Percentiles rank a stretch among this genome's conserved stretches.
These are phyloP conservation scores for Monosporascus ibericus DNA, from an alignment of 2,329 filamentous ascomycete species.

Conservation along the genomic window DNA sequence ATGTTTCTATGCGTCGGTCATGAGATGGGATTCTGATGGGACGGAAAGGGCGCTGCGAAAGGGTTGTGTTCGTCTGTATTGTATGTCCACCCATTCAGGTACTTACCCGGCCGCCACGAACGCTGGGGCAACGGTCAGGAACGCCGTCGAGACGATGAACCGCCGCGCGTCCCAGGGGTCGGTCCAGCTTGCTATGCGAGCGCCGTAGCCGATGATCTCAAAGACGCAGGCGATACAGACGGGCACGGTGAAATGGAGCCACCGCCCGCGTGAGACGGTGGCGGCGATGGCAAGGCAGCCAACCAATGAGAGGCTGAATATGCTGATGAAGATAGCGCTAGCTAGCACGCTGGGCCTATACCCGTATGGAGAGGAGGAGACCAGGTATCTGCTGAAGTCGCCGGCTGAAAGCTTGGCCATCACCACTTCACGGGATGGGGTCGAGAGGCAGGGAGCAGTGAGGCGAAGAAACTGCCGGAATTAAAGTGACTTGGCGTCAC, in stretches of 20 bases:
- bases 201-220: constrained; percentile 18
- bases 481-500: too few species aligned
- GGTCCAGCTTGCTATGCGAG: constrained; percentile 14
- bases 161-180: constrained; percentile 19
- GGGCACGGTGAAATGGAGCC: constrained; percentile 15
- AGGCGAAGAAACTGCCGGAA: too few species aligned
- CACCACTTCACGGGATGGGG: too few species aligned
- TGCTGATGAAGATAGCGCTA: constrained; percentile 14
- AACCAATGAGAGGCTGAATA: constrained; percentile 13
- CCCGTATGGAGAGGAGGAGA: constrained; percentile 17
- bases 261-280: constrained; percentile 6
- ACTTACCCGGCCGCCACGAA: constrained; percentile 22
- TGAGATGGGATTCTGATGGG: too few species aligned
- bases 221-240: constrained; percentile 18
- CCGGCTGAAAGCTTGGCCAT: constrained; percentile 2
- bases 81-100: background rate
- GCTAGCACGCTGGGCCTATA: constrained; percentile 16
- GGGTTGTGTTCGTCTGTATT: too few species aligned
- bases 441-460: too few species aligned
- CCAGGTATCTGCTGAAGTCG: constrained; percentile 12
- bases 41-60: too few species aligned
- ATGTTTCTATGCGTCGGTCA: too few species aligned
- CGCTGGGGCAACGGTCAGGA: constrained; percentile 21
- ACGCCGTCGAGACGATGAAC: constrained; percentile 15
- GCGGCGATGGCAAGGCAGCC: constrained; percentile 11